Evolutionary conservation across 2,329 filamentous ascomycete genomes (phyloP).

Genomic region (Beauveria australis): DNA sequence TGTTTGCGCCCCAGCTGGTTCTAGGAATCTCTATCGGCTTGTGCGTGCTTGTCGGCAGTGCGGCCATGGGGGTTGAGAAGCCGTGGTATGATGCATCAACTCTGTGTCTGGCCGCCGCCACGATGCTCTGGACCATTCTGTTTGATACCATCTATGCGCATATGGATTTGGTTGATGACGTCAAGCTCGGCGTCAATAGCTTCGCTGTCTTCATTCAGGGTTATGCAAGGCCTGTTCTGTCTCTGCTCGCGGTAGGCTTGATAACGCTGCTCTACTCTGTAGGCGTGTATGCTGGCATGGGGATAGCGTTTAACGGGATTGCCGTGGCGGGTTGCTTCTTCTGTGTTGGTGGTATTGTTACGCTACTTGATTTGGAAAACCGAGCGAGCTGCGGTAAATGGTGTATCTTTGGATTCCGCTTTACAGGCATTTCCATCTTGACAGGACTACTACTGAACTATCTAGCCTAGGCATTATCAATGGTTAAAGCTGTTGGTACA

Average conservation of each 20-base stretch:
- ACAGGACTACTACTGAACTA: neutral
- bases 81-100: constrained; percentile 18
- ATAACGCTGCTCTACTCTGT: neutral
- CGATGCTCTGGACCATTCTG: constrained; percentile 24
- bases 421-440: neutral
- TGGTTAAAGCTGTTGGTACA: no score
- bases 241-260: neutral
- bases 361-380: neutral
- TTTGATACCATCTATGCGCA: constrained; percentile 30
- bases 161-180: constrained; percentile 26
- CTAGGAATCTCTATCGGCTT: constrained; percentile 26
- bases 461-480: neutral
- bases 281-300: neutral
- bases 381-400: neutral
- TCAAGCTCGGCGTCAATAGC: constrained; percentile 25
- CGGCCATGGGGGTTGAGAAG: constrained; percentile 17
- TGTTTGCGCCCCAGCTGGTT: constrained; percentile 26
- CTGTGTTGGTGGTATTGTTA: neutral
- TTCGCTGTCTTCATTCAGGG: constrained; percentile 19
- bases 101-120: constrained; percentile 20
- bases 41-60: constrained; percentile 23
- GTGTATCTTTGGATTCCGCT: neutral
- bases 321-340: neutral
- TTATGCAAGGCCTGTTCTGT: neutral
- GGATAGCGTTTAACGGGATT: neutral